Percentiles rank a stretch among this genome's conserved stretches.
Conservation (phyloP, 345 rosid species). For the Salix caprea region DNA sequence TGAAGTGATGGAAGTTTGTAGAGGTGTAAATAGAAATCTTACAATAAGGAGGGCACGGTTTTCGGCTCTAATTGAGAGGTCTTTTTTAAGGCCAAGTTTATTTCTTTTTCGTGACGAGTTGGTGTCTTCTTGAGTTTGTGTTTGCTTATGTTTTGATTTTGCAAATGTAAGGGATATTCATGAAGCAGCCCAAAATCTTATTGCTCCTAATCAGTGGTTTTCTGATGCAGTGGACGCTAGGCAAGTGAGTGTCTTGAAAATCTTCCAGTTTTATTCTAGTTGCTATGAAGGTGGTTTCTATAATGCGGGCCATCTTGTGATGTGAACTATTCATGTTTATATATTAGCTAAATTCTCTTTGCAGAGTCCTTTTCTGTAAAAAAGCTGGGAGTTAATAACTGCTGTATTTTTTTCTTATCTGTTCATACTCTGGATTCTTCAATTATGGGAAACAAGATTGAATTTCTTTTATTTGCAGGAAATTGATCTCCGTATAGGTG, state of each 20-base stretch:
- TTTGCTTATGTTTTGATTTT: constrained; percentile 17
- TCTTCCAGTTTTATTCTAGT: background rate
- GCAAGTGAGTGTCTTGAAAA: constrained; percentile 53
- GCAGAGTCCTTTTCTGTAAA: background rate
- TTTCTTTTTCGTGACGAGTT: background rate
- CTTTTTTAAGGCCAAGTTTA: constrained; percentile 1
- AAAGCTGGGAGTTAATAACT: background rate
- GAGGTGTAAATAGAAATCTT: constrained; percentile 51
- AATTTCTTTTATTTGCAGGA: constrained; percentile 43
- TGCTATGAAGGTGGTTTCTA: background rate
- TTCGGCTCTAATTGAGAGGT: constrained; percentile 93
- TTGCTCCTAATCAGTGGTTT: constrained; percentile 79
- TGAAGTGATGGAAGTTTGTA: constrained; percentile 79
- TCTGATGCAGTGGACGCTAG: constrained; percentile 97
- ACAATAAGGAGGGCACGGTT: constrained; percentile 78
- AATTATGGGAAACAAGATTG: background rate
- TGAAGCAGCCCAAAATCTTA: constrained; percentile 80
- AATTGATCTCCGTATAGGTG: constrained; percentile 94
- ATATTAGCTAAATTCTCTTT: constrained; percentile 3
- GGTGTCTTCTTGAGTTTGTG: background rate
- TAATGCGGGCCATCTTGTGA: background rate
- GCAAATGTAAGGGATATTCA: constrained; percentile 71
- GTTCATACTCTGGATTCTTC: background rate
- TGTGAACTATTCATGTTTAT: background rate
- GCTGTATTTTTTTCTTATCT: background rate